Base-by-base conservation (phyloP, 495 filamentous ascomycete species). In the Xylaria scruposa region DNA sequence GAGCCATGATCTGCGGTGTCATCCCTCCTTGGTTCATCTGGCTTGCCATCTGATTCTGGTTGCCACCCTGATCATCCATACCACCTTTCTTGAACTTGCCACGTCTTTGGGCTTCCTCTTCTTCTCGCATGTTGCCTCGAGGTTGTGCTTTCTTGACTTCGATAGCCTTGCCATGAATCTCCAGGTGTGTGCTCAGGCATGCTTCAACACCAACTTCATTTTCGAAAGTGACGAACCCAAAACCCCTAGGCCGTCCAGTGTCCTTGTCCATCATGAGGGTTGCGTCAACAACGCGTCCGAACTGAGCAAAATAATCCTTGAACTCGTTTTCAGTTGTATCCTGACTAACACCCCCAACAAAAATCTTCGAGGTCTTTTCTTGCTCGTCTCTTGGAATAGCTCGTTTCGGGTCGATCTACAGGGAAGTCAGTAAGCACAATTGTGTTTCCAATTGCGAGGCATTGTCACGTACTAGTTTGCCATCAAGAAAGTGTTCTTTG, bases 241-340 rank as follows among this genome's bases (percentile, higher is more conserved):
- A 99, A 12, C 96, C 96, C 72, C 96, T 90, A 4, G 96, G 96
- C 29, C 96, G 90, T 42, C 95, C 95, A 9, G 96, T 98, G 78
- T 99, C 96, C 82, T 99, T 99, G 81, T 99, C 96, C 88, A 99
- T 99, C 96, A 99, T 99, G 24, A 99, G 88, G 1, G 96, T 99
- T 13, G 96, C 96, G 81, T 99, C 96, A 56, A 99, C 90, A 38
- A 99, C 96, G 68, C 96, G 90, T 51, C 96, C 96, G 76, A 97
- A 99, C 79, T 97, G 93, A 80, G 91, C 92, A 82, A 99, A 99
- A 81, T 97, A 99, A 51, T 95, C 90, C 77, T 94, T 94, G 81
- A 99, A 99, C 78, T 98, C 94, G 53, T 93, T 89, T 74, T 99
- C 96, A 1, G 92, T 97, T 0, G 95, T 95, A 76, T 99, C 96